phyloP scores from a whole-genome alignment of 306 rosid species.

The Rosa chinensis region DNA sequence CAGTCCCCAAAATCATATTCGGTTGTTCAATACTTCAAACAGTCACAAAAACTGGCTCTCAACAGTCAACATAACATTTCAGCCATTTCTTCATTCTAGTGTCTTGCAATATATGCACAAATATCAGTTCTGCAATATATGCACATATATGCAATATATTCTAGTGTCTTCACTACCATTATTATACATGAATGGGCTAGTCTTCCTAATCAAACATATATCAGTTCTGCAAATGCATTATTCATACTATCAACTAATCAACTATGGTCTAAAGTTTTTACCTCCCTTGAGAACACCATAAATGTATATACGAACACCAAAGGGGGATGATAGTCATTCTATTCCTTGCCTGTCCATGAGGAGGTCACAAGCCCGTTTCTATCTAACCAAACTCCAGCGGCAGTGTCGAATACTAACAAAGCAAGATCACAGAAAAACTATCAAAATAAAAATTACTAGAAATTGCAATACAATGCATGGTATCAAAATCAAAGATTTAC shows the following conservation, averaged over 20 bases:
- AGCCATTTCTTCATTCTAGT: too few relatives aligned
- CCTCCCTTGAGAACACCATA: conserved; percentile 98
- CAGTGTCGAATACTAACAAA: conserved; percentile 90
- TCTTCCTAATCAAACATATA: conserved; percentile 13
- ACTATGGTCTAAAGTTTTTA: conserved; percentile 29
- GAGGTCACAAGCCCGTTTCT: conserved; percentile 91
- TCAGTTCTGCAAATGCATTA: conserved; percentile 19
- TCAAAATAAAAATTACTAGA: conserved; percentile 5
- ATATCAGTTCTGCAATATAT: too few relatives aligned
- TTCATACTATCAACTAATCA: conserved; percentile 8
- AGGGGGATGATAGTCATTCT: conserved; percentile 64
- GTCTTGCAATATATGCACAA: too few relatives aligned
- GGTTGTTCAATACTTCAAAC: too few relatives aligned
- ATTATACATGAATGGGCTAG: too few relatives aligned
- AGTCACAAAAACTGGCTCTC: too few relatives aligned
- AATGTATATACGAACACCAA: conserved; percentile 75
- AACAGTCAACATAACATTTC: too few relatives aligned
- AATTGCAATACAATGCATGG: conserved; percentile 14
- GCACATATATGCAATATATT: neutral
- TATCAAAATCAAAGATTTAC: conserved; percentile 39
- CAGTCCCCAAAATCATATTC: too few relatives aligned
- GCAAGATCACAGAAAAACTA: neutral
- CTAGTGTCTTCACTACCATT: too few relatives aligned
- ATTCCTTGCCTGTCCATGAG: conserved; percentile 71
- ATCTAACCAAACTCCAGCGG: conserved; percentile 99